Evolutionary conservation across 495 filamentous ascomycete species (phyloP).

Genomic region (Neurospora africana): DNA sequence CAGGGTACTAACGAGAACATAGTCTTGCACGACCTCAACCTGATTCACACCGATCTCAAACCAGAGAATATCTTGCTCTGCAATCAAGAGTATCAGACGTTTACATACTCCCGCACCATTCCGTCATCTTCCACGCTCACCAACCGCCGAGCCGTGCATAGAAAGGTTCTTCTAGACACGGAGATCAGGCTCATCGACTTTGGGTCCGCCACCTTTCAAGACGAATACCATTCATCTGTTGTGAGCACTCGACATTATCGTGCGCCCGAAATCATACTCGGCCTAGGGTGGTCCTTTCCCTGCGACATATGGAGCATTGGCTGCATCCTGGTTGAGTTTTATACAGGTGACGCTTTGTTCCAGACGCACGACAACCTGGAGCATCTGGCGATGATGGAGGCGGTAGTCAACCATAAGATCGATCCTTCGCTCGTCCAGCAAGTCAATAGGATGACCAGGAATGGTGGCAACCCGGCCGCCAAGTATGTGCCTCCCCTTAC

Average conservation of each 20-base stretch:
- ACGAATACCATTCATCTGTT: conserved; percentile 96
- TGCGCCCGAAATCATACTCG: conserved; percentile 93
- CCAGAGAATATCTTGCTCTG: conserved; percentile 97
- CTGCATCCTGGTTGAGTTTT: conserved; percentile 98
- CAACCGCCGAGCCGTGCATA: conserved; percentile 67
- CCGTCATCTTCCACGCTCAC: conserved; percentile 78
- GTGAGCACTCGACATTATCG: conserved; percentile 94
- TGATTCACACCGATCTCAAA: conserved; percentile 97
- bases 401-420: conserved; percentile 64
- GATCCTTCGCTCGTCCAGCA: conserved; percentile 65
- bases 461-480: conserved; percentile 61
- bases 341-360: conserved; percentile 93
- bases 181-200: conserved; percentile 98
- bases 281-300: conserved; percentile 92
- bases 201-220: conserved; percentile 94
- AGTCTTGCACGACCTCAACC: conserved; percentile 95
- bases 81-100: conserved; percentile 82
- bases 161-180: conserved; percentile 82
- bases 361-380: conserved; percentile 98
- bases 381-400: conserved; percentile 99
- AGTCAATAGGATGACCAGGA: conserved; percentile 57
- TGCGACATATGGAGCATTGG: conserved; percentile 99
- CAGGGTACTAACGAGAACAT: conserved; percentile 17
- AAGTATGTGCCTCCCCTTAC: conserved; percentile 49
- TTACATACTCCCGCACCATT: conserved; percentile 90